Evolutionary conservation across 1,284 basidiomycete species (phyloP).

Genomic region (Pyrrhoderma lamaoense): DNA sequence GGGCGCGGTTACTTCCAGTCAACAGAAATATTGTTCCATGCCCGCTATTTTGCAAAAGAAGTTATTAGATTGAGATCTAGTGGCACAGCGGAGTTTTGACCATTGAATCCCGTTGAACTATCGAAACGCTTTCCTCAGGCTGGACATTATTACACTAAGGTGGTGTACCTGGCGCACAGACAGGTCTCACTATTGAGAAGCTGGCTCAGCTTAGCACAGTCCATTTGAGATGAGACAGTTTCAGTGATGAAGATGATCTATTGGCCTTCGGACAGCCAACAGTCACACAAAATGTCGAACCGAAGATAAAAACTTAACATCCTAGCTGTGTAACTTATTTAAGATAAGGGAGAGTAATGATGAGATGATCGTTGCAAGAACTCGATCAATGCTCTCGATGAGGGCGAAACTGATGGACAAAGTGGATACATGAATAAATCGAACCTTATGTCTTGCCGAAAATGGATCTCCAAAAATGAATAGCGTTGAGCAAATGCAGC

Average conservation of each 20-base stretch:
- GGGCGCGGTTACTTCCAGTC: too few relatives aligned
- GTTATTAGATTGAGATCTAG: not conserved
- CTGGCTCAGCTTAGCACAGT: conserved; percentile 7
- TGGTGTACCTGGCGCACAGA: not conserved
- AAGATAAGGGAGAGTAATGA: not conserved
- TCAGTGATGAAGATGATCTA: conserved; percentile 1
- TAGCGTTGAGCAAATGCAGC: too few relatives aligned
- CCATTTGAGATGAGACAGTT: conserved; percentile 9
- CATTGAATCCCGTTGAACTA: conserved; percentile 2
- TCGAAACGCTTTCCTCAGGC: not conserved
- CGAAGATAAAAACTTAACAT: not conserved
- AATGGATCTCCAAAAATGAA: too few relatives aligned
- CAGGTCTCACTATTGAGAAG: not conserved
- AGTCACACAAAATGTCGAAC: conserved; percentile 7
- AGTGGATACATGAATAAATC: too few relatives aligned
- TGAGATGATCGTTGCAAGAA: not conserved
- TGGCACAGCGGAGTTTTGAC: conserved; percentile 8
- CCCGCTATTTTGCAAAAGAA: too few relatives aligned
- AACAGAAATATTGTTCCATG: too few relatives aligned
- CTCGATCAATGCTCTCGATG: not conserved
- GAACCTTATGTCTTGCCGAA: too few relatives aligned
- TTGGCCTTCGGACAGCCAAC: not conserved
- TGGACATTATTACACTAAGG: not conserved
- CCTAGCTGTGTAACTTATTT: not conserved
- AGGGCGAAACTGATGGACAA: too few relatives aligned